Base-by-base conservation (phyloP, 805 yeast genomes). In the Candida wancherniae region DNA sequence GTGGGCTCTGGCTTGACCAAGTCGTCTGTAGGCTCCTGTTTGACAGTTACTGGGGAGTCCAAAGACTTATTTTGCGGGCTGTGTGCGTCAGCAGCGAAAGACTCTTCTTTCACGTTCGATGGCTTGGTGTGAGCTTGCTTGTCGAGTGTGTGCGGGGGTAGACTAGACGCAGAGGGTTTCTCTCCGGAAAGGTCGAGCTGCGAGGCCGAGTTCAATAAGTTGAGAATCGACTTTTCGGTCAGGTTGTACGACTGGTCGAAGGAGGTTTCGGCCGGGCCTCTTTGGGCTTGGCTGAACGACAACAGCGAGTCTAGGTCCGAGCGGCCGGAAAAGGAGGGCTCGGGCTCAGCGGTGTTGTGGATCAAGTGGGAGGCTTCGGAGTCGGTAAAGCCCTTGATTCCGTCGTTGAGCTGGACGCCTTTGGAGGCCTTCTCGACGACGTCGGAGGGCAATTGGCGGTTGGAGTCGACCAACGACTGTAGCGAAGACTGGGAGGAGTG, bases 381-480 rank as follows among this genome's bases (percentile, higher is more conserved):
- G 39, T 64, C 66, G 3, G 67, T 44, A 22, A 65, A 61, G 1
- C 70, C 71, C 35, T 61, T 60, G 21, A 65, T 61, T 3, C 71
- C 71, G 37, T 64, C 69, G 36, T 60, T 59, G 29, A 65, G 44
- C 37, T 58, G 52, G 3, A 64, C 39, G 3, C 67, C 65, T 18
- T 40, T 37, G 9, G 49, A 43, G 12, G 29, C 31, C 9, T 19
- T 33, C 16, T 25, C 38, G 20, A 40, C 36, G 2, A 21, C 10
- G 12, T 36, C 35, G 10, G 45, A 36, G 14, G 36, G 26, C 18
- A 44, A 36, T 10, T 39, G 41, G 15, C 46, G 28, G 22, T 50
- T 51, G 9, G 44, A 32, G 15, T 46, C 44, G 7, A 48, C 26
- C 15, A 51, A 40, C 7, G 47, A 29, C 48, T 50, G 26, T 20